Evolutionary conservation across 495 filamentous ascomycete species (phyloP).

Genomic region (Podospora didyma): DNA sequence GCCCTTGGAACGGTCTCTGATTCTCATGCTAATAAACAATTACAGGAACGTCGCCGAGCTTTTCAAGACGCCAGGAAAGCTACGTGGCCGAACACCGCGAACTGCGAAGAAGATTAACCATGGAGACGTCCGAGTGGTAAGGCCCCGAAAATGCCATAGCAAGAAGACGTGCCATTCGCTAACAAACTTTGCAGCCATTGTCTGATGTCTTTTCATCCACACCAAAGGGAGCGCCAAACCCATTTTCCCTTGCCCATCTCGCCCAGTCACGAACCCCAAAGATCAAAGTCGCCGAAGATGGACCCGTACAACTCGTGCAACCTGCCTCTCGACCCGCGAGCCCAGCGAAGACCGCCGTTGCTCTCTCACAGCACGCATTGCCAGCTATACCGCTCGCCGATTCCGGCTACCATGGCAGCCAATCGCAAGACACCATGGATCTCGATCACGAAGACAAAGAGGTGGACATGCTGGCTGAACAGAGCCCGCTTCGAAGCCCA

Average conservation of each 20-base stretch:
- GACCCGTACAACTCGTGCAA: slow-evolving; percentile 13
- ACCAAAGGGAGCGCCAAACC: slow-evolving; percentile 40
- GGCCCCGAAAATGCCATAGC: slow-evolving; percentile 18
- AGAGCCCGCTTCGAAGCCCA: slow-evolving; percentile 13
- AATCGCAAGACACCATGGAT: slow-evolving; percentile 31
- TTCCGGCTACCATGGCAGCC: slow-evolving; percentile 81
- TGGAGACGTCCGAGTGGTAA: slow-evolving; percentile 64
- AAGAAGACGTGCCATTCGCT: slow-evolving; percentile 4
- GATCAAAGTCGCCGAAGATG: slow-evolving; percentile 35
- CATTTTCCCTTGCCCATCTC: slow-evolving; percentile 34
- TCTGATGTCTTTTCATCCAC: slow-evolving; percentile 71
- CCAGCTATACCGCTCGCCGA: slow-evolving; percentile 43
- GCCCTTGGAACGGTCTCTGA: neutral
- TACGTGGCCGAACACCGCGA: slow-evolving; percentile 89
- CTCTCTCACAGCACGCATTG: slow-evolving; percentile 14
- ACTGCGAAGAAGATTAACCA: slow-evolving; percentile 68
- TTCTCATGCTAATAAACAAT: neutral
- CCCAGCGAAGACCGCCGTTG: slow-evolving; percentile 17
- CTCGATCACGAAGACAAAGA: slow-evolving; percentile 14
- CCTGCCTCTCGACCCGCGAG: slow-evolving; percentile 24
- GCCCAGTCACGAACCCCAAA: slow-evolving; percentile 34
- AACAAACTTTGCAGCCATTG: slow-evolving; percentile 60
- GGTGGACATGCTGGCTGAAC: slow-evolving; percentile 4
- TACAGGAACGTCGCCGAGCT: slow-evolving; percentile 79
- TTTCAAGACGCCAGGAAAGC: slow-evolving; percentile 93